phyloP scores from a whole-genome alignment of 352 stramenopile genomes.

The Phytopythium oedochilum region DNA sequence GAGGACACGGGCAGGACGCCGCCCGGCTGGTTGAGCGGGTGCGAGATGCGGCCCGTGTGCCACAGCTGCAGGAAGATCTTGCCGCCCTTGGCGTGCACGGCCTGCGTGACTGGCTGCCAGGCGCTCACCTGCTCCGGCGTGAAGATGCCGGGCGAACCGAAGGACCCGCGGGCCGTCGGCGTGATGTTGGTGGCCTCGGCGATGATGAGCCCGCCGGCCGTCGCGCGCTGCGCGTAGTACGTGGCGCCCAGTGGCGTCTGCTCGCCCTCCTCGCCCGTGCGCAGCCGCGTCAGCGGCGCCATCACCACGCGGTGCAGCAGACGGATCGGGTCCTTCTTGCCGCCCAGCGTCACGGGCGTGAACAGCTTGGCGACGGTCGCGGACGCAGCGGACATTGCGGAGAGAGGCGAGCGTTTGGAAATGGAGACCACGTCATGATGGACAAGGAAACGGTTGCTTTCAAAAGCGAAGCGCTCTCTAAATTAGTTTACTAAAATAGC shows the following conservation, averaged over 20 bases:
- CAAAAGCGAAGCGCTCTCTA: too few relatives aligned
- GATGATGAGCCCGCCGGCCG: slow-evolving; percentile 50
- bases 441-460: too few relatives aligned
- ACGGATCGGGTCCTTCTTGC: slow-evolving; percentile 39
- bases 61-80: slow-evolving; percentile 87
- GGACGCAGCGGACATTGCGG: background rate
- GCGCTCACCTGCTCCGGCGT: slow-evolving; percentile 35
- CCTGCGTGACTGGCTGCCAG: slow-evolving; percentile 45
- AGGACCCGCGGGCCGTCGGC: slow-evolving; percentile 33
- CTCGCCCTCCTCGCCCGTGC: slow-evolving; percentile 31
- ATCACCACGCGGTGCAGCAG: slow-evolving; percentile 66
- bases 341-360: slow-evolving; percentile 49
- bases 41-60: slow-evolving; percentile 76
- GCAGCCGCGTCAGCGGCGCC: slow-evolving; percentile 52
- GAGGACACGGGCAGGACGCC: slow-evolving; percentile 56
- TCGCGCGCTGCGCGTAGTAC: slow-evolving; percentile 62
- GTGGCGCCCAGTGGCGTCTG: slow-evolving; percentile 34
- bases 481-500: too few relatives aligned
- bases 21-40: slow-evolving; percentile 59
- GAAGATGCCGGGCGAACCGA: slow-evolving; percentile 54
- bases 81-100: slow-evolving; percentile 72
- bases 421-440: too few relatives aligned
- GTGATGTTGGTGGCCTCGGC: slow-evolving; percentile 60
- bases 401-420: background rate
- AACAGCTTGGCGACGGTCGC: slow-evolving; percentile 42